These are phyloP conservation scores for Kitagawia praeruptora DNA, from an alignment of 129 eudicot species.

Conservation along the genomic window DNA sequence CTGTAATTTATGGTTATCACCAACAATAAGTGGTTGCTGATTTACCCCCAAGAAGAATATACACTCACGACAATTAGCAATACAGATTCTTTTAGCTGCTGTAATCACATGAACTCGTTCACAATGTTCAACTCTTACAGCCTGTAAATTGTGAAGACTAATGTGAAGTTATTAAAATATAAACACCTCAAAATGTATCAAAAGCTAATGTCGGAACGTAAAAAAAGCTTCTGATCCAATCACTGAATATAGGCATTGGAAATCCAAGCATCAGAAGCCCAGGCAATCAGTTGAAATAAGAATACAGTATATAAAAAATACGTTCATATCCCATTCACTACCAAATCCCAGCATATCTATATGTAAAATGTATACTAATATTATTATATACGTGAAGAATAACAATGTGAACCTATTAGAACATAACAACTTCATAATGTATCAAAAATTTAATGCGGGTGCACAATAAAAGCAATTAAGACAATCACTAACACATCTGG, in stretches of 20 bases:
- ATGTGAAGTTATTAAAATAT: neutral
- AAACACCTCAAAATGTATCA: neutral
- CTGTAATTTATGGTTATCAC: conserved; percentile 98
- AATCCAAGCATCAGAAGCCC: neutral
- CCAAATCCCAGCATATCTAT: neutral
- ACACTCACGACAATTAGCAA: conserved; percentile 97
- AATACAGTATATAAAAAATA: neutral
- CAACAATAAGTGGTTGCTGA: conserved; percentile 91
- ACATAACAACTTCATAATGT: neutral
- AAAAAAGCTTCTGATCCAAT: neutral
- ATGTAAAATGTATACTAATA: neutral
- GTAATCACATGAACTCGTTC: conserved; percentile 92
- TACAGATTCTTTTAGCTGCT: conserved; percentile 84
- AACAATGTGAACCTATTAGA: neutral
- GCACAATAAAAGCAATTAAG: neutral
- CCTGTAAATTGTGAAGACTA: conserved; percentile 38
- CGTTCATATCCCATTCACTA: neutral
- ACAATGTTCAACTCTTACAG: conserved; percentile 94
- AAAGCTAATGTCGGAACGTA: neutral
- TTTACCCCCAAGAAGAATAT: conserved; percentile 90
- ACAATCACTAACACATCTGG: too few species aligned
- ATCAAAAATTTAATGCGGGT: neutral
- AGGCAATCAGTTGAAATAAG: neutral
- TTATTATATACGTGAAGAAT: neutral
- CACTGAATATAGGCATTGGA: neutral